Evolutionary conservation across 2,329 filamentous ascomycete genomes (phyloP), one percentile per base, ranked within the genome.

Genomic region (Xylariales sp.): DNA sequence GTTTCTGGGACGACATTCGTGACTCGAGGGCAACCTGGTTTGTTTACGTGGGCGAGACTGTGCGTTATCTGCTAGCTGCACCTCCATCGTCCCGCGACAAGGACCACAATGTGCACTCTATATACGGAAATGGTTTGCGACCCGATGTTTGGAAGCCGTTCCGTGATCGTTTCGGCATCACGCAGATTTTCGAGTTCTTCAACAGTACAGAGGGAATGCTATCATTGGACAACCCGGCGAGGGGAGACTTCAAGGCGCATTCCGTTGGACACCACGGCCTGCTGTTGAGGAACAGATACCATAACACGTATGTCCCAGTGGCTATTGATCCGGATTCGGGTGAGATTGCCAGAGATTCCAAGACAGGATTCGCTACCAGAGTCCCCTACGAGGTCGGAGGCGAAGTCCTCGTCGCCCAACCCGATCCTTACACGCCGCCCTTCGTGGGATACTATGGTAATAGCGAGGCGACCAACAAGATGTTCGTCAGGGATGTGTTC

Each of bases 31-130:
- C 85, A 1, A 88, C 84, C 0, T 76, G 78, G 53, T 86, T 89
- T 50, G 78, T 85, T 14, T 90, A 90, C 54, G 86, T 90, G 3
- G 86, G 86, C 52, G 86, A 90, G 58, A 87, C 83, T 0, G 76
- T 85, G 5, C 75, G 86, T 1, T 90, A 89, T 51, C 70, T 90
- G 1, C 71, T 89, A 10, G 80, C 84, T 1, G 76, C 76, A 2
- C 83, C 84, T 2, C 76, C 77, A 0, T 76, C 73, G n/a, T 69
- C 77, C 0, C 69, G 78, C 5, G 81, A 85, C 58, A 71, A 64
- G 46, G 63, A 73, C 11, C 81, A 86, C 61, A 65, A 64, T 4
- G 69, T 84, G 9, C 70, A 71, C 45, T 63, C 68, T 38, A 81
- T 83, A 64, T 81, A 73, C 52, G 82, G 82, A 43, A 86, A 86